Base-by-base conservation (phyloP, 129 eudicot genomes). In the Flaveria bidentis region DNA sequence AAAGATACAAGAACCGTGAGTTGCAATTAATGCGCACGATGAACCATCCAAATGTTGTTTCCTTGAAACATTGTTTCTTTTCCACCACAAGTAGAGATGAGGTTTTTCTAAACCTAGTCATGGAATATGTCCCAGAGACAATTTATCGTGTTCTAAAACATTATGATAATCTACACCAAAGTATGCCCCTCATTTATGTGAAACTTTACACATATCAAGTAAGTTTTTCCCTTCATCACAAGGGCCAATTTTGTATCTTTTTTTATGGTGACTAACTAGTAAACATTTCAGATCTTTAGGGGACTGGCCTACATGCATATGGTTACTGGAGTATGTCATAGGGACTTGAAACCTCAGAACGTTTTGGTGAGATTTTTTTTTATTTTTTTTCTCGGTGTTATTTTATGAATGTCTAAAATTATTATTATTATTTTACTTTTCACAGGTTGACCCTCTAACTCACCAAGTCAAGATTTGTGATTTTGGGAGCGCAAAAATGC, bases 281-380 rank as follows among this genome's bases (percentile, higher is more conserved):
- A 13, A 69, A 63, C 8, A 2, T 75, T 71, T 33, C 89, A 94
- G 99, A 89, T 94, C n/a, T 94, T 91, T 75, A 82, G 97, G 75
- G 99, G 97, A 33, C 69, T 94, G 83, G 99, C 99, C 0, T 94
- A 94, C 72, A 84, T 94, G 88, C 99, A 94, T 79, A 71, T 88
- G 73, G 97, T 89, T 86, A 80, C 93, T 28, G 92, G 96, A 69
- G 92, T 94, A 47, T 94, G 97, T 77, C 99, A 94, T 65, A 85
- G 99, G 89, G 99, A 94, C 75, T 82, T 94, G 88, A 94, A 94
- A 80, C 99, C 99, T 68, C 99, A 94, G 75, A 94, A 94, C 33
- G 87, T 94, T 47, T 62, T 94, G 93, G 99, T 94, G 75, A 17
- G 55, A 18, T 4, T 5, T 36, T 36, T 33, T 33, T 69, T n/a